Base-by-base conservation (phyloP, 2,329 filamentous ascomycete species). In the Ascochyta clinopodiicola region DNA sequence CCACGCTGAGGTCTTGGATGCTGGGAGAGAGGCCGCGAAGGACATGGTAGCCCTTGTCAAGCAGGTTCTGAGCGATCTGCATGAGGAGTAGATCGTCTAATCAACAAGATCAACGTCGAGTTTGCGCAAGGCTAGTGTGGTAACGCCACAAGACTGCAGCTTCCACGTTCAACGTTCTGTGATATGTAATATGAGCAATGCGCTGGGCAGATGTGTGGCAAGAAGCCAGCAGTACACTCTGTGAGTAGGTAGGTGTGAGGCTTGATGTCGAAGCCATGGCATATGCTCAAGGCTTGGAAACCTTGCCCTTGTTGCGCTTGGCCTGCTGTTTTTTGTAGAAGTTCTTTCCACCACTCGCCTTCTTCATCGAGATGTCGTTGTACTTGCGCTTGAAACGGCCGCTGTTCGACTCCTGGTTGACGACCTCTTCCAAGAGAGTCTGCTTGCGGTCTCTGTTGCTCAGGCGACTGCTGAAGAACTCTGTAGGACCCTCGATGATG, bases 321-420 rank as follows among this genome's bases (percentile, higher is more conserved):
- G 80, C 80, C 71, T 90, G 86, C 63, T 96, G 76, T 51, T 88
- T 88, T 72, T 94, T 94, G 81, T 97, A 98, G 68, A 91, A 89
- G 0, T 85, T 87, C 78, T 94, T 97, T 80, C 92, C 96, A 47
- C 95, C 95, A 67, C 91, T 96, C 22, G 84, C 86, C 78, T 96
- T 98, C 59, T 84, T 83, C 45, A 82, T 82, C 73, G 97, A 92
- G 44, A 98, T 91, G 54, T 94, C 88, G 52, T 85, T 83, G 76
- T 96, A 98, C 77, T 96, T 97, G 69, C 82, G 84, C 81, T 90
- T 92, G 80, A 97, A 95, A 66, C 90, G 89, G 56, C 83, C 82
- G 39, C 81, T 87, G 56, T 84, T 76, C 46, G 84, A 80, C 74
- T 92, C 88, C 38, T 83, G 79, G 22, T 87, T 85, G 65, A 97